Percentiles rank a stretch among this genome's conserved stretches.
Conservation (phyloP, 2,329 filamentous ascomycete species). For the Ramularia collo-cygni region DNA sequence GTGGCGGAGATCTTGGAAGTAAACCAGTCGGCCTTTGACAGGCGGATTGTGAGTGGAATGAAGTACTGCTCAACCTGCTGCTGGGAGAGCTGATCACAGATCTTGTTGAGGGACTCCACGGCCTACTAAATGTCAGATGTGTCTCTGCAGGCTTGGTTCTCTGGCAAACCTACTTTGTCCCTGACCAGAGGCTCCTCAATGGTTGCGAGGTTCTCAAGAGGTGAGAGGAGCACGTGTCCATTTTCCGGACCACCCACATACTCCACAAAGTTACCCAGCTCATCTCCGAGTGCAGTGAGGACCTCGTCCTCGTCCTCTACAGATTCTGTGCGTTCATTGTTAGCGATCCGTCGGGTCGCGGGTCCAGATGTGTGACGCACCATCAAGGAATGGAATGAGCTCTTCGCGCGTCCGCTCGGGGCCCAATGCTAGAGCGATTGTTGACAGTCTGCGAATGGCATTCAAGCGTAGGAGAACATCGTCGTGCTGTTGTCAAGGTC, state of each 20-base stretch:
- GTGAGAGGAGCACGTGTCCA: constrained; percentile 92
- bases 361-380: constrained; percentile 50
- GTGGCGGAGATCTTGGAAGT: constrained; percentile 98
- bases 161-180: constrained; percentile 69
- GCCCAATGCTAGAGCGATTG: constrained; percentile 92
- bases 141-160: constrained; percentile 6
- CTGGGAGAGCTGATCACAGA: constrained; percentile 84
- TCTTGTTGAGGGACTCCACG: constrained; percentile 98
- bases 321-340: constrained; percentile 60
- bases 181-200: constrained; percentile 97
- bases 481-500: constrained; percentile 63
- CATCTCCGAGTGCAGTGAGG: constrained; percentile 90
- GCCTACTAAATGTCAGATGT: constrained; percentile 53
- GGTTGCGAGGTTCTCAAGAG: constrained; percentile 93
- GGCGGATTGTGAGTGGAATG: constrained; percentile 87
- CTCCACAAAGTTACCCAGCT: constrained; percentile 93
- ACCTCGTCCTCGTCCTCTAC: constrained; percentile 99
- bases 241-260: constrained; percentile 92
- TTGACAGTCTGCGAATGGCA: constrained; percentile 95
- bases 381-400: constrained; percentile 97
- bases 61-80: constrained; percentile 96
- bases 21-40: constrained; percentile 99
- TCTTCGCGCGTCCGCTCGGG: constrained; percentile 96
- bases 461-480: constrained; percentile 97
- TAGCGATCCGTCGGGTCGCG: neutral